A percentile compares a stretch with the other conserved stretches of the same genome.
These are phyloP conservation scores for Lasiosphaeris hirsuta DNA, from an alignment of 495 filamentous ascomycete species.

Conservation along the genomic window DNA sequence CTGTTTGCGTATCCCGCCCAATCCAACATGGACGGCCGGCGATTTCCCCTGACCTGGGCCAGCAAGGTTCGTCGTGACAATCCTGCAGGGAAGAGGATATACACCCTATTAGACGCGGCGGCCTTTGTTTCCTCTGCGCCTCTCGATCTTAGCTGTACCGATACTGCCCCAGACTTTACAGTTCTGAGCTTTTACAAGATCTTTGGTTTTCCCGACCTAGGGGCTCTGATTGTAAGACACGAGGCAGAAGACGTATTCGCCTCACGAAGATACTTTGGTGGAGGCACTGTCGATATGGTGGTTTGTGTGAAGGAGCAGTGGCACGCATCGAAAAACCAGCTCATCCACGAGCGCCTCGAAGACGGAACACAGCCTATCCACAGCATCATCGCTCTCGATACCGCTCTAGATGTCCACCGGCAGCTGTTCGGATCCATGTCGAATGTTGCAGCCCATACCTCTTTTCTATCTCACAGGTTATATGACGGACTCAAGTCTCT, in stretches of 20 bases:
- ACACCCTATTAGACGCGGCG: constrained; percentile 88
- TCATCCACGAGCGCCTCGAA: constrained; percentile 78
- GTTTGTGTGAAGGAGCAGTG: constrained; percentile 59
- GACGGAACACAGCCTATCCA: constrained; percentile 90
- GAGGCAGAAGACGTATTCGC: constrained; percentile 59
- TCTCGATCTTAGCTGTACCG: constrained; percentile 62
- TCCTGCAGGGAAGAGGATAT: constrained; percentile 36
- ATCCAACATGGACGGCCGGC: constrained; percentile 88
- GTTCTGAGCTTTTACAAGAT: constrained; percentile 95
- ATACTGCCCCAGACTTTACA: constrained; percentile 75
- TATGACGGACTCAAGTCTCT: constrained; percentile 56
- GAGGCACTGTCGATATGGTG: constrained; percentile 89
- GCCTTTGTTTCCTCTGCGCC: constrained; percentile 74
- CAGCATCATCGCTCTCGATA: constrained; percentile 75
- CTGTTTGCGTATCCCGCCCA: constrained; percentile 88
- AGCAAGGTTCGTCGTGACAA: constrained; percentile 42
- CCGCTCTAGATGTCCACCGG: constrained; percentile 66
- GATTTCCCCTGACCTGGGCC: constrained; percentile 71
- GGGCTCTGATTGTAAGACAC: constrained; percentile 80
- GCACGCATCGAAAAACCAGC: constrained; percentile 68
- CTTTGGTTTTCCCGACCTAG: constrained; percentile 91
- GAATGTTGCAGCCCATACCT: constrained; percentile 70
- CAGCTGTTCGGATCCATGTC: constrained; percentile 68
- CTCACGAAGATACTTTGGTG: constrained; percentile 78
- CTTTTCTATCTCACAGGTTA: constrained; percentile 58